These are phyloP conservation scores for Pseudopediastrum boryanum DNA, from an alignment of 139 green algal species.

Conservation along the genomic window DNA sequence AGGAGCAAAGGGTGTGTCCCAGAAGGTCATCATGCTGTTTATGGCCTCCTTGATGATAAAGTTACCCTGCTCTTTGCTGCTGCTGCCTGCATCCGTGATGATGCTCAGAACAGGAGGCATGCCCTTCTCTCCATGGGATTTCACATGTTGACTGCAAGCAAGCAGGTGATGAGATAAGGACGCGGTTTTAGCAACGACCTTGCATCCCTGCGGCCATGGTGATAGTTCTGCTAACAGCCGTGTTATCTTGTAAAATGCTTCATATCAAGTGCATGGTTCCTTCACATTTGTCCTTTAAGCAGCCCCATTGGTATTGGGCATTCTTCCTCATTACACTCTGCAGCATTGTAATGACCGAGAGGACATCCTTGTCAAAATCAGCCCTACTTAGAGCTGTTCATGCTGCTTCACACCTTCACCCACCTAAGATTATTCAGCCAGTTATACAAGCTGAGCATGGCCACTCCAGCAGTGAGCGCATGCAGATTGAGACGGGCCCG, in stretches of 20 bases:
- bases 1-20: conserved; percentile 72
- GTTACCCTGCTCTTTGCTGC: conserved; percentile 82
- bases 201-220: too few relatives aligned
- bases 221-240: too few relatives aligned
- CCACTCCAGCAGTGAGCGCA: conserved; percentile 84
- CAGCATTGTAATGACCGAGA: too few relatives aligned
- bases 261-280: too few relatives aligned
- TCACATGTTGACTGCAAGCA: conserved; percentile 35
- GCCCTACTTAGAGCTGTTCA: background rate
- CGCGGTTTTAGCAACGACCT: background rate
- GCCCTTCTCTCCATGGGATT: background rate
- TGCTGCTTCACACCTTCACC: background rate
- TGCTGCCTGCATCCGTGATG: conserved; percentile 65
- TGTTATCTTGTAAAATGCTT: too few relatives aligned
- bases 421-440: conserved; percentile 76
- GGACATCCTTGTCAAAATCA: too few relatives aligned
- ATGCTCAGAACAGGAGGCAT: conserved; percentile 47
- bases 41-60: conserved; percentile 89
- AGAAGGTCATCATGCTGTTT: conserved; percentile 69
- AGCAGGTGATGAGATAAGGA: background rate
- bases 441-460: conserved; percentile 80
- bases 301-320: too few relatives aligned
- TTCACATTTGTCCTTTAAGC: too few relatives aligned
- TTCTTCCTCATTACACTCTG: too few relatives aligned
- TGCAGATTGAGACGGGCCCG: conserved; percentile 79